A percentile compares a stretch with the other conserved stretches of the same genome.
These are phyloP conservation scores for Phylloporus sp. DNA, from an alignment of 1,284 basidiomycete species.

Conservation along the genomic window DNA sequence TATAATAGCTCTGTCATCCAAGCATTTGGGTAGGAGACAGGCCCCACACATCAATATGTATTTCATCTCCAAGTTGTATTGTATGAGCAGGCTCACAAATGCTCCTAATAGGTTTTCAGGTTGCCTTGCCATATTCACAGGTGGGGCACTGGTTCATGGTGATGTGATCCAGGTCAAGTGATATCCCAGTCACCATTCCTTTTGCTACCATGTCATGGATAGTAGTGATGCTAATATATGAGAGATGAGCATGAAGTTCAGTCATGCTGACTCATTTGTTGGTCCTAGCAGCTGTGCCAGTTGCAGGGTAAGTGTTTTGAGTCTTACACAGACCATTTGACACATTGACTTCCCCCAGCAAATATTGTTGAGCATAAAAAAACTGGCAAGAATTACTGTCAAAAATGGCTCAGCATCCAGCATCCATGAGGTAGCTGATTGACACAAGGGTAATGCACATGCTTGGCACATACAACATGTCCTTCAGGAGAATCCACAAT, in stretches of 20 bases:
- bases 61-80: neutral
- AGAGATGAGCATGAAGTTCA: neutral
- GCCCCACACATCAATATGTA: neutral
- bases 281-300: neutral
- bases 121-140: neutral
- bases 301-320: neutral
- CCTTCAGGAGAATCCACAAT: neutral
- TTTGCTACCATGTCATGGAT: neutral
- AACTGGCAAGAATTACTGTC: neutral
- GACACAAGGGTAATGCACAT: neutral
- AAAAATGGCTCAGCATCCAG: neutral
- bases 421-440: neutral
- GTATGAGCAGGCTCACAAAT: neutral
- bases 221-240: neutral
- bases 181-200: neutral
- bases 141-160: neutral
- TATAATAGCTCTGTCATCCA: neutral
- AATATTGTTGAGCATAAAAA: neutral
- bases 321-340: neutral
- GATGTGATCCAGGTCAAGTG: neutral
- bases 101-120: neutral
- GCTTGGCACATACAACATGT: neutral
- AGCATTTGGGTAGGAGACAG: neutral
- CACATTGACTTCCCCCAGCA: neutral
- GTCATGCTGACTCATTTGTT: neutral